Percentiles rank a stretch among this genome's conserved stretches.
These are phyloP conservation scores for Xylariaceae sp. DNA, from an alignment of 2,329 filamentous ascomycete genomes.

Conservation along the genomic window DNA sequence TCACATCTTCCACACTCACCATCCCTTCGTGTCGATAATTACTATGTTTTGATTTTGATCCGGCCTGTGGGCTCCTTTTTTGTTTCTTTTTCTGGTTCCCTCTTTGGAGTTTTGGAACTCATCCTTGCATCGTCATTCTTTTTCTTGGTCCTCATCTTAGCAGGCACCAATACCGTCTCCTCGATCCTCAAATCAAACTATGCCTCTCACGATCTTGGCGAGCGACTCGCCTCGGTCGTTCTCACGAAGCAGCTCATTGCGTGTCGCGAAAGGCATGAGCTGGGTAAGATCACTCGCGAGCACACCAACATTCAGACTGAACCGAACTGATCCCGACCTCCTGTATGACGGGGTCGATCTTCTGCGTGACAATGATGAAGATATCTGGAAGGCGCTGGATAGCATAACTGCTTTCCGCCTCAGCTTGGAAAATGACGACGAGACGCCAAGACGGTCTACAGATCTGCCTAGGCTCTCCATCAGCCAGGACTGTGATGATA, in stretches of 20 bases:
- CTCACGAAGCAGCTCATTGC: slow-evolving; percentile 36
- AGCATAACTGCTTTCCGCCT: slow-evolving; percentile 39
- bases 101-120: slow-evolving; percentile 42
- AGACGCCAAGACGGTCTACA: slow-evolving; percentile 20
- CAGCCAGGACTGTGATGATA: slow-evolving; percentile 19
- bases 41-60: slow-evolving; percentile 37
- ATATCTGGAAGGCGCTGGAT: slow-evolving; percentile 37
- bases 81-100: slow-evolving; percentile 29
- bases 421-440: slow-evolving; percentile 32
- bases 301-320: slow-evolving; percentile 27
- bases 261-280: slow-evolving; percentile 35
- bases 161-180: slow-evolving; percentile 18
- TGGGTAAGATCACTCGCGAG: slow-evolving; percentile 34
- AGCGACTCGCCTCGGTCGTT: slow-evolving; percentile 30
- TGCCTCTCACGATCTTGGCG: slow-evolving; percentile 26
- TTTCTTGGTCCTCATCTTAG: slow-evolving; percentile 33
- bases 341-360: slow-evolving; percentile 34
- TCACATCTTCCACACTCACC: slow-evolving; percentile 12
- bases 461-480: slow-evolving; percentile 28
- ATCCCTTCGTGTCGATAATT: slow-evolving; percentile 32
- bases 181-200: slow-evolving; percentile 15
- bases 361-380: slow-evolving; percentile 29
- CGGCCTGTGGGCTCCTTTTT: slow-evolving; percentile 25
- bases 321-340: slow-evolving; percentile 27
- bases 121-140: slow-evolving; percentile 33